These are phyloP conservation scores for Hemileccinum impolitum DNA, from an alignment of 768 basidiomycete species.

Conservation along the genomic window DNA sequence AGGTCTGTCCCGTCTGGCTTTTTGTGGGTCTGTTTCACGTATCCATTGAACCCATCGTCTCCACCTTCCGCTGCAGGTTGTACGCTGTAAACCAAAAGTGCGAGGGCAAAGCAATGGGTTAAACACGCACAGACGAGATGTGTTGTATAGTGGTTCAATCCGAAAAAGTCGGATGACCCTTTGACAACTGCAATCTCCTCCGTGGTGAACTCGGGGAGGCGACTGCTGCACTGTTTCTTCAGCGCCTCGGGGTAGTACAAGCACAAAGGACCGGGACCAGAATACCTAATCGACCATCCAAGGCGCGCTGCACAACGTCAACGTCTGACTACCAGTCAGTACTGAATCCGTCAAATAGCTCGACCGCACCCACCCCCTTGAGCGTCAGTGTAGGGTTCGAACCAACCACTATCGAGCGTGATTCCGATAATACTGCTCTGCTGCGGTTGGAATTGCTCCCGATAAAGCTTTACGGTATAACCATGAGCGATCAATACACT, in stretches of 20 bases:
- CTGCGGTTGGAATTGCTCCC: slow-evolving; percentile 57
- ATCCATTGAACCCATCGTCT: slow-evolving; percentile 63
- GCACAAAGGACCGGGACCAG: too few relatives aligned
- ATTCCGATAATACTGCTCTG: slow-evolving; percentile 75
- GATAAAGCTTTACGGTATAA: slow-evolving; percentile 63
- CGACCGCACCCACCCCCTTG: slow-evolving; percentile 49
- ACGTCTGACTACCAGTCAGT: slow-evolving; percentile 42
- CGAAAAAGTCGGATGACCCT: slow-evolving; percentile 72
- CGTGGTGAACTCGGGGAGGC: slow-evolving; percentile 57
- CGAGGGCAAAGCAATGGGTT: too few relatives aligned
- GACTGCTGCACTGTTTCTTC: slow-evolving; percentile 53
- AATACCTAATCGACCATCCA: slow-evolving; percentile 71
- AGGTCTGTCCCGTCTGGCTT: slow-evolving; percentile 65
- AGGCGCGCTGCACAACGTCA: slow-evolving; percentile 67
- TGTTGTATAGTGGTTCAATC: slow-evolving; percentile 78
- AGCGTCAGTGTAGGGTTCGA: slow-evolving; percentile 66
- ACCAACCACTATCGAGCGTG: slow-evolving; percentile 76
- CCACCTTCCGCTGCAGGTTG: slow-evolving; percentile 51
- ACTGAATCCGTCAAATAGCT: not conserved
- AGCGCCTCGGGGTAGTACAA: slow-evolving; percentile 55
- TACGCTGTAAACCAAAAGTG: too few relatives aligned
- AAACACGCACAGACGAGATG: slow-evolving; percentile 57
- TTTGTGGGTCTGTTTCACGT: slow-evolving; percentile 60
- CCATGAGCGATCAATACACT: slow-evolving; percentile 71
- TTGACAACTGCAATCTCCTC: slow-evolving; percentile 59